Conservation (phyloP, 768 basidiomycete species). For the Lactarius sp. region DNA sequence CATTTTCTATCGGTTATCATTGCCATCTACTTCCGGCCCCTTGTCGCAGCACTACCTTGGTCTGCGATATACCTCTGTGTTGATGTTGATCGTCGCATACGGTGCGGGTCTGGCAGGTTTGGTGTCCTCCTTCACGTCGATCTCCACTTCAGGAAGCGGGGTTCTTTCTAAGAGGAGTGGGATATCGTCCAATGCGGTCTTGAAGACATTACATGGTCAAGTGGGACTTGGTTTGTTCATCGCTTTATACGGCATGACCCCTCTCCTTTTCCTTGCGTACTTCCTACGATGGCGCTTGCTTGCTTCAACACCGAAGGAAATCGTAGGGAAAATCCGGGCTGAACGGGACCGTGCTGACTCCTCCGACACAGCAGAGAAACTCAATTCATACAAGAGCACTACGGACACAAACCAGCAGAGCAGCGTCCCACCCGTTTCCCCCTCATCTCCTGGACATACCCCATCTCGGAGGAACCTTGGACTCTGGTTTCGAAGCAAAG, state of each 20-base stretch:
- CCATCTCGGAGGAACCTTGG: conserved; percentile 35
- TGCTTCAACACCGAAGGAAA: conserved; percentile 9
- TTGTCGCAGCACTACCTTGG: conserved; percentile 27
- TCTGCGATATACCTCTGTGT: conserved; percentile 36
- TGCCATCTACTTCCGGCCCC: conserved; percentile 33
- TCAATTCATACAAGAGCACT: conserved; percentile 26
- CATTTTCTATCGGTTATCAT: conserved; percentile 40
- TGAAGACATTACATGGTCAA: conserved; percentile 60
- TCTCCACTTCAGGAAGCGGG: conserved; percentile 30
- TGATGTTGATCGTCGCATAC: conserved; percentile 46
- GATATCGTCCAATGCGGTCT: conserved; percentile 30
- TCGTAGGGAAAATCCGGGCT: conserved; percentile 15
- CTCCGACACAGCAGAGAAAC: conserved; percentile 40
- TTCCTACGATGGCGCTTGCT: conserved; percentile 15
- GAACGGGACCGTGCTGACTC: conserved; percentile 34
- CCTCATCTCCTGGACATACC: conserved; percentile 29
- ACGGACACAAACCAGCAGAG: conserved; percentile 21
- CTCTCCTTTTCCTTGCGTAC: conserved; percentile 37
- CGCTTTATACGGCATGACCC: conserved; percentile 52
- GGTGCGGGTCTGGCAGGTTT: conserved; percentile 60
- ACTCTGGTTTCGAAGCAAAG: conserved; percentile 36
- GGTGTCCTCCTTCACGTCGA: conserved; percentile 57
- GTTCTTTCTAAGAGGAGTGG: conserved; percentile 34
- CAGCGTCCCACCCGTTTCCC: conserved; percentile 29
- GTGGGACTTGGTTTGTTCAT: conserved; percentile 62